Evolutionary conservation across 1,284 basidiomycete genomes (phyloP), one percentile per base, ranked within the genome.

Genomic region (Leccinum insolens): DNA sequence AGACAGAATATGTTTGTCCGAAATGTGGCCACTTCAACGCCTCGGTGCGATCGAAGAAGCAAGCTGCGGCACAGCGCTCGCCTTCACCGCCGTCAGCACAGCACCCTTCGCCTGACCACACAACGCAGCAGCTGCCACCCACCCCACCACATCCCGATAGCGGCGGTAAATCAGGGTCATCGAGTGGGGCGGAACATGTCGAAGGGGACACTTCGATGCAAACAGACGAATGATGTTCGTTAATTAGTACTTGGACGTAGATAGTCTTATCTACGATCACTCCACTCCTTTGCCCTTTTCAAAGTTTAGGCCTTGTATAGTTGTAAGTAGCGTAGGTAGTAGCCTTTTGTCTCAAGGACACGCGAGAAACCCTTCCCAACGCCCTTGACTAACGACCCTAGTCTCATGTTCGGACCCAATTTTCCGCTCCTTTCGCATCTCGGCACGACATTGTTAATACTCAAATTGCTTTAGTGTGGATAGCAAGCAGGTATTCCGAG

Each of bases 1-100:
- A 60, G 31, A 58, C 58, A 93, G 91, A 93, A 80, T 94, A 92
- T 73, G 79, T 88, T 60, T 94, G 92, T 73, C 89, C 88, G 0
- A 89, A 90, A 74, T 94, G 92, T 74, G 88, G 88, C 15, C 84
- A 88, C 74, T 91, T 94, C 78, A 94, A 94, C 72, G 81, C 85
- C 0, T 86, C 88, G 0, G 79, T 80, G 15, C 83, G 84, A 70
- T 80, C 83, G 14, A 81, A 82, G 68, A 82, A 79, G 63, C 70
- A 55, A 57, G 65, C 67, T 61, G 66, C 52, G 20, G 52, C 63
- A 62, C 70, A 65, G 28, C 77, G 69, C 66, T 71, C 70, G 4
- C 76, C 78, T 46, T 77, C 78, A 41, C 78, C 76, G 17, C 73
- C 78, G 17, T 67, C 66, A 57, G 25, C 41, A 25, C 69, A 61